Conservation (phyloP, 2,329 filamentous ascomycete genomes). For the Aspergillus alliaceus region DNA sequence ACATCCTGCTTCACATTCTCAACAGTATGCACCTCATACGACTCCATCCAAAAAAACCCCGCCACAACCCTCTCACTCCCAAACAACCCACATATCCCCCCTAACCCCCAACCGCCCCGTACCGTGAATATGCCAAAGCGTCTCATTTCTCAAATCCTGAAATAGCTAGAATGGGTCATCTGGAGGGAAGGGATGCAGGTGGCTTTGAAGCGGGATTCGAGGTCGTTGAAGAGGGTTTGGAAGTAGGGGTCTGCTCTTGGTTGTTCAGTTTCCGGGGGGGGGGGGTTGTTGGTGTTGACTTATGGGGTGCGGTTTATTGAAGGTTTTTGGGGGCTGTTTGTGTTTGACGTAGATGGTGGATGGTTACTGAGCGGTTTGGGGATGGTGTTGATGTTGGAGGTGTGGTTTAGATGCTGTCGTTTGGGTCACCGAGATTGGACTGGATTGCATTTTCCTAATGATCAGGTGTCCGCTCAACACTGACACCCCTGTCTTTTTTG, state of each 20-base stretch:
- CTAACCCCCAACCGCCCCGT: constrained; percentile 41
- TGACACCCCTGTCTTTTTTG: background rate
- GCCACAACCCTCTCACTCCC: constrained; percentile 32
- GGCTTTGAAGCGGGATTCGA: no score
- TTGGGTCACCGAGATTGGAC: background rate
- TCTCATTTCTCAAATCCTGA: constrained; percentile 43
- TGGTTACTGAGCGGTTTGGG: background rate
- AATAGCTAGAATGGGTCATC: no score
- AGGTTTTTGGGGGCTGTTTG: no score
- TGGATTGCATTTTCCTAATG: background rate
- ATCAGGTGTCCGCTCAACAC: background rate
- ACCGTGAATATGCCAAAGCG: constrained; percentile 48
- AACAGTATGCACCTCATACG: constrained; percentile 34
- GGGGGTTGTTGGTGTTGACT: no score
- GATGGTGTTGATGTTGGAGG: background rate
- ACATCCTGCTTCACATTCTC: constrained; percentile 34
- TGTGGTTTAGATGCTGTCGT: no score
- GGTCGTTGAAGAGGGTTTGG: no score
- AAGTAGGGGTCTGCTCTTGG: no score
- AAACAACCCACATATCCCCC: constrained; percentile 42
- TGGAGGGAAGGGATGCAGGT: no score
- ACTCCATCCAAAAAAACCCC: constrained; percentile 25
- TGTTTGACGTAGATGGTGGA: no score
- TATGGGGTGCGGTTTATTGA: no score
- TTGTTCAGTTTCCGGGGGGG: no score